Conservation (phyloP, 2,329 filamentous ascomycete species). For the Aspergillus neotritici region DNA sequence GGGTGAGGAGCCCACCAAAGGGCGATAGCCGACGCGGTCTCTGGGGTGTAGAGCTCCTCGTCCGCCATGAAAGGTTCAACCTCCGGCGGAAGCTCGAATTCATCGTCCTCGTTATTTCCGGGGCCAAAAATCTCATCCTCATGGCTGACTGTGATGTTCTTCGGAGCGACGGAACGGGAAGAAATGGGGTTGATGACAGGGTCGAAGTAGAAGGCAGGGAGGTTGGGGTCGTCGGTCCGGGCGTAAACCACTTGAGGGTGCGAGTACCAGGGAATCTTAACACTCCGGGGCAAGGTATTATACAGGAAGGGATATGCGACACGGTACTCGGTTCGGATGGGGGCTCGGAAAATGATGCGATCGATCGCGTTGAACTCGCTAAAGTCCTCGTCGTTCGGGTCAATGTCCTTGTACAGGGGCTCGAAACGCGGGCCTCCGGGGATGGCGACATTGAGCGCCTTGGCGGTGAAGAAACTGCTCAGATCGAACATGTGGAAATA, state of each 20-base stretch:
- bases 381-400: conserved; percentile 98
- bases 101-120: conserved; percentile 75
- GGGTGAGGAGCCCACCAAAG: conserved; percentile 98
- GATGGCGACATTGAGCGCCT: conserved; percentile 93
- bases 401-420: conserved; percentile 95
- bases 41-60: conserved; percentile 79
- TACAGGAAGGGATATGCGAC: conserved; percentile 94
- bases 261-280: conserved; percentile 89
- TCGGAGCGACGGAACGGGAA: conserved; percentile 84
- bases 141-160: conserved; percentile 85
- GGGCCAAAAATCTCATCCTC: conserved; percentile 89
- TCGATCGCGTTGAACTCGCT: conserved; percentile 99
- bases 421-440: conserved; percentile 97
- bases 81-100: conserved; percentile 73
- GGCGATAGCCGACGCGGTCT: conserved; percentile 85
- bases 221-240: conserved; percentile 75
- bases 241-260: conserved; percentile 90
- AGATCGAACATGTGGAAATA: conserved; percentile 97
- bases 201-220: conserved; percentile 97
- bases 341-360: conserved; percentile 94
- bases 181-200: conserved; percentile 97
- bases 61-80: conserved; percentile 85
- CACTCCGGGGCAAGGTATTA: conserved; percentile 91
- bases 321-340: conserved; percentile 90
- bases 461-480: conserved; percentile 90